Evolutionary conservation across 768 basidiomycete genomes (phyloP), one percentile per base, ranked within the genome.

Genomic region (Termitomyces sp.): DNA sequence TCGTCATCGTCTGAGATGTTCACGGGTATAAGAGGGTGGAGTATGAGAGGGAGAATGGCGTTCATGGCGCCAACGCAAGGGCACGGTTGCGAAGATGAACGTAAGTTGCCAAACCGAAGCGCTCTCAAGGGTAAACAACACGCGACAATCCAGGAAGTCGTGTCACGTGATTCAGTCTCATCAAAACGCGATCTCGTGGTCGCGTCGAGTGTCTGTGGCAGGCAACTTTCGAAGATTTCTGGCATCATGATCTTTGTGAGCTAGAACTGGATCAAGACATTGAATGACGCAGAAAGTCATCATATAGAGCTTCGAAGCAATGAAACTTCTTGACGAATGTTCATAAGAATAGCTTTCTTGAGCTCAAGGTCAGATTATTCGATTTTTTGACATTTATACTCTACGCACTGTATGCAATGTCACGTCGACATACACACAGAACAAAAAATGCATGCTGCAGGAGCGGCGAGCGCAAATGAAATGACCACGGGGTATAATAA

Each of bases 11-110:
- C 79, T 66, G 72, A 69, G 42, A 81, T 63, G 56, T 76, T 80
- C 55, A 78, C 72, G 22, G 78, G 78, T 49, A 79, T 73, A 40
- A 78, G 69, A 13, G 82, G 85, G 59, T 84, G 79, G 25, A 86
- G 68, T 63, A 80, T 76, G 38, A 81, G 65, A 33, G 76, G 71
- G 45, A 78, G 71, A 53, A 82, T 59, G 29, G 76, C 62, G 59
- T 77, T 76, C 77, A 79, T 78, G 64, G 55, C 60, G 56, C 53
- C 57, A 51, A 44, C 33, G 15, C 52, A 27, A 54, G 53, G 45
- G 44, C 39, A 56, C 42, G 13, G 16, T n/a, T n/a, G n/a, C n/a
- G n/a, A n/a, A n/a, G n/a, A n/a, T n/a, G n/a, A n/a, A n/a, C n/a
- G n/a, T n/a, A n/a, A n/a, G n/a, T n/a, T n/a, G n/a, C n/a, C n/a